A percentile compares a stretch with the other conserved stretches of the same genome.
Evolutionary conservation across 1,139 yeast genomes (phyloP).

Genomic region (Zygoascus sp.): DNA sequence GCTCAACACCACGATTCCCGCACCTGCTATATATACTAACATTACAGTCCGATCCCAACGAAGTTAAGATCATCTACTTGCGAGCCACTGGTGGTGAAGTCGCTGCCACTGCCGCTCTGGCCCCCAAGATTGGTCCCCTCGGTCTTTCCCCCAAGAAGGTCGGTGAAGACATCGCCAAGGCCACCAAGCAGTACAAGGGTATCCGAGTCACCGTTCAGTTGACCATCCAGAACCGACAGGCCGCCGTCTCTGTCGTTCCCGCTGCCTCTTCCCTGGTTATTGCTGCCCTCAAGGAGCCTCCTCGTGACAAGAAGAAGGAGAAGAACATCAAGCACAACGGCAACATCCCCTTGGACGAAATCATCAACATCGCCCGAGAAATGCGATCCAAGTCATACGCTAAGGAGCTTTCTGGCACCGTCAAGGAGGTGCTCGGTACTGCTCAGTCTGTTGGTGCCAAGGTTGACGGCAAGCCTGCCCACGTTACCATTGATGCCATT

Average conservation of each 20-base stretch:
- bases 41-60: conserved; percentile 74
- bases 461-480: conserved; percentile 99
- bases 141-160: conserved; percentile 99
- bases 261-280: conserved; percentile 98
- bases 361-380: conserved; percentile 94
- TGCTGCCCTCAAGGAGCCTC: conserved; percentile 99
- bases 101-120: conserved; percentile 99
- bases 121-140: conserved; percentile 99
- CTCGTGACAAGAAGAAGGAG: conserved; percentile 99
- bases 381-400: conserved; percentile 98
- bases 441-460: conserved; percentile 99
- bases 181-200: conserved; percentile 98
- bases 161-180: conserved; percentile 99
- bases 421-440: conserved; percentile 99
- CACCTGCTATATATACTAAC: not conserved
- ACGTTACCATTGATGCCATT: conserved; percentile 70
- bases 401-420: conserved; percentile 92
- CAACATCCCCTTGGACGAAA: conserved; percentile 96
- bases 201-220: conserved; percentile 98
- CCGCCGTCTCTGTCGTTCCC: conserved; percentile 98
- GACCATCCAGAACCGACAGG: conserved; percentile 99
- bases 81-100: conserved; percentile 99
- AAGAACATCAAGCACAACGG: conserved; percentile 99
- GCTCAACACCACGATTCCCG: not conserved
- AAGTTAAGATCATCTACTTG: conserved; percentile 97